phyloP scores from a whole-genome alignment of 352 stramenopile genomes.

The Phytophthora pistaciae region DNA sequence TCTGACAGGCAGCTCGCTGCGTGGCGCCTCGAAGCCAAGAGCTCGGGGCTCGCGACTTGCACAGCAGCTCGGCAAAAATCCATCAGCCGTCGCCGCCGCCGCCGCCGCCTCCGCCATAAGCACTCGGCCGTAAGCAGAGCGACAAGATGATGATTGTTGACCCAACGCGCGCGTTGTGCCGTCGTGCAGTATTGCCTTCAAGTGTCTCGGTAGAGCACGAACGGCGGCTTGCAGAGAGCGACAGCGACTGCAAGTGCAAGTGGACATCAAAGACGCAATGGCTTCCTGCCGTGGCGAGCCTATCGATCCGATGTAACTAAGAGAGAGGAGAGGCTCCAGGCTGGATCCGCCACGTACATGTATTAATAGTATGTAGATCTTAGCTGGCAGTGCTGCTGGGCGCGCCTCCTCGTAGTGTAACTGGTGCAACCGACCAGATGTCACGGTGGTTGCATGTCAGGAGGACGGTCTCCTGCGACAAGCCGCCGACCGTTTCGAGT shows the following conservation, averaged over 20 bases:
- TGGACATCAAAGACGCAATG: background rate
- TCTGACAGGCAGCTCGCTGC: conserved; percentile 27
- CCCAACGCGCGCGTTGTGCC: conserved; percentile 13
- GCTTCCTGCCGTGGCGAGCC: background rate
- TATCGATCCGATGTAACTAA: background rate
- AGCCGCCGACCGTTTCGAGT: conserved; percentile 33
- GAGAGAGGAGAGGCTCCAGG: too few relatives aligned
- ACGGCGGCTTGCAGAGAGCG: conserved; percentile 24
- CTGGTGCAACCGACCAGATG: conserved; percentile 9
- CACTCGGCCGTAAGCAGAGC: conserved; percentile 20
- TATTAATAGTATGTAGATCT: background rate
- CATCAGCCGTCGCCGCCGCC: conserved; percentile 12
- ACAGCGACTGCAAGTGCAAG: conserved; percentile 34
- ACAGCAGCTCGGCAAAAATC: conserved; percentile 39
- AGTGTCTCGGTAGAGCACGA: conserved; percentile 28
- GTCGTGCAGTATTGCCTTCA: conserved; percentile 18
- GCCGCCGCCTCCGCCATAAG: conserved; percentile 4
- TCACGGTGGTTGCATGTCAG: conserved; percentile 4
- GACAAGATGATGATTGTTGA: conserved; percentile 21
- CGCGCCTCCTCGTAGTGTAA: background rate
- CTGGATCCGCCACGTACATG: too few relatives aligned
- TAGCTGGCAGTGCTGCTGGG: background rate
- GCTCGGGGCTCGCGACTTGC: conserved; percentile 22
- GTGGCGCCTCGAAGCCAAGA: conserved; percentile 11
- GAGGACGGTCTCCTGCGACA: conserved; percentile 36